Conservation (phyloP, 768 basidiomycete genomes). For the Hydnomerulius pinastri region DNA sequence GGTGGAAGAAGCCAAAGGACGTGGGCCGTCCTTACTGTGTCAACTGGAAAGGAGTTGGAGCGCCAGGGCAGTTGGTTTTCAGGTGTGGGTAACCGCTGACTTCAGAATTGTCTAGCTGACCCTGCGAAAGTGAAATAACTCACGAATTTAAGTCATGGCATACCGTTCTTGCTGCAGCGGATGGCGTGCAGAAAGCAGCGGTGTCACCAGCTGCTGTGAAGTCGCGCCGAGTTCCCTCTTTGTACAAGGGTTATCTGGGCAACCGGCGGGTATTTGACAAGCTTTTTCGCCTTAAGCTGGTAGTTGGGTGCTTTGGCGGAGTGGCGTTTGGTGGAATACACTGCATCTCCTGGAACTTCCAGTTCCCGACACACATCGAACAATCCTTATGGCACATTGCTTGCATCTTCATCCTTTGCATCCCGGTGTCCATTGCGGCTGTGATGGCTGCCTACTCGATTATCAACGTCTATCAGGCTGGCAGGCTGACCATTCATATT, state of each 20-base stretch:
- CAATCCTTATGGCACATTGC: constrained; percentile 22
- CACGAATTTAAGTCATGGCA: neutral
- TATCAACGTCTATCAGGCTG: neutral
- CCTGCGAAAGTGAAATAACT: neutral
- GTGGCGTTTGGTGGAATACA: constrained; percentile 30
- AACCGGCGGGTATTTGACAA: neutral
- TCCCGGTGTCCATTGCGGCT: neutral
- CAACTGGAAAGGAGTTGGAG: neutral
- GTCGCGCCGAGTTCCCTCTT: neutral
- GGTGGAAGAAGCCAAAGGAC: constrained; percentile 44
- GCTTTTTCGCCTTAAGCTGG: too few relatives aligned
- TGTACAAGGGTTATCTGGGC: neutral
- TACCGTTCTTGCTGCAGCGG: neutral
- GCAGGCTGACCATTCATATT: neutral
- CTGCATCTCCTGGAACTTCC: constrained; percentile 28
- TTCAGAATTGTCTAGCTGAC: neutral
- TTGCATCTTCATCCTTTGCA: constrained; percentile 11
- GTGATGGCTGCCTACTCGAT: neutral
- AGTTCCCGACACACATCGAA: constrained; percentile 11
- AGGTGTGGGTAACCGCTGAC: neutral
- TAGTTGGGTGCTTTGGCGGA: constrained; percentile 3
- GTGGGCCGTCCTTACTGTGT: constrained; percentile 22
- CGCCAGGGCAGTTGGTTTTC: neutral
- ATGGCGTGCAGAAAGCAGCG: accelerated
- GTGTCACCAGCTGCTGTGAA: neutral